Evolutionary conservation across 306 rosid genomes (phyloP).

Genomic region (Vachellia collinsii): DNA sequence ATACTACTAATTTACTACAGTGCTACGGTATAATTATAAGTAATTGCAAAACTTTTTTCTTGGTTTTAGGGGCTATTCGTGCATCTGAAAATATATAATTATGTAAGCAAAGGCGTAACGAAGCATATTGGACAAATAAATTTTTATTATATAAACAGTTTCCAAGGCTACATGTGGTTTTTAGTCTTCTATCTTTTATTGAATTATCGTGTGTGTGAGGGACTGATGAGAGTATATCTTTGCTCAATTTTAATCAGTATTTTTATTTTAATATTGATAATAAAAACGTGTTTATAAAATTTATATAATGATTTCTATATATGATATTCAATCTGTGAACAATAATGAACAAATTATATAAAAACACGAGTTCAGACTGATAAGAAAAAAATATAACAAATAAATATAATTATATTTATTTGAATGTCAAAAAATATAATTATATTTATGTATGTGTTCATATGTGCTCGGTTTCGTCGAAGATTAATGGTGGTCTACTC

Average conservation of each 20-base stretch:
- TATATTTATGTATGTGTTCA: background rate
- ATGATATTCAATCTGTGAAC: background rate
- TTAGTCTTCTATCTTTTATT: background rate
- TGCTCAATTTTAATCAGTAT: background rate
- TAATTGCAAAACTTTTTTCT: too few relatives aligned
- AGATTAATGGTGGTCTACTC: background rate
- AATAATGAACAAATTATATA: background rate
- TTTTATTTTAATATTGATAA: background rate
- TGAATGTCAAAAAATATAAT: background rate
- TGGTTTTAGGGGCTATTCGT: too few relatives aligned
- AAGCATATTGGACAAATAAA: background rate
- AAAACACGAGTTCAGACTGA: background rate
- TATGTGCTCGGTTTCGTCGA: background rate
- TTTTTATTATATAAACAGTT: background rate
- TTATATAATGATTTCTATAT: background rate
- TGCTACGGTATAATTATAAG: too few relatives aligned
- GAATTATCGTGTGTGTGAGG: background rate
- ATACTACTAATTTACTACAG: too few relatives aligned
- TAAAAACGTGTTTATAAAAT: background rate
- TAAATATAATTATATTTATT: too few relatives aligned
- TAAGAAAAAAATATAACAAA: background rate
- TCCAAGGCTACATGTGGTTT: background rate
- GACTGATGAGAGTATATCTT: background rate
- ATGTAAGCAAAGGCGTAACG: background rate
- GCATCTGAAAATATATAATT: background rate